Base-by-base conservation (phyloP, 495 filamentous ascomycete species). In the Tuber magnatum region DNA sequence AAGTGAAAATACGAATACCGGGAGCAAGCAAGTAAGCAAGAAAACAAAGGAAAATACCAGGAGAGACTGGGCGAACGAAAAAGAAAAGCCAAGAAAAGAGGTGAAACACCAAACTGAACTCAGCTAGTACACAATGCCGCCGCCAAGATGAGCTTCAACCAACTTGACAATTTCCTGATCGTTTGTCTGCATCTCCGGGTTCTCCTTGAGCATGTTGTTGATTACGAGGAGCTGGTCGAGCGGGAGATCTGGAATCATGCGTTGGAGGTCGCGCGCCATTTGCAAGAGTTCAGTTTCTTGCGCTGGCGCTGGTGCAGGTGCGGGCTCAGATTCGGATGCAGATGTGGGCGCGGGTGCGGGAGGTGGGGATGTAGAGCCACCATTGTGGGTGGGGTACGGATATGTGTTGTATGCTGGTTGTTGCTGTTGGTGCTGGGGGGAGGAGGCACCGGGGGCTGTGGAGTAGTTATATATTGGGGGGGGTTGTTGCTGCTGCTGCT, bases 181-280 rank as follows among this genome's bases (percentile, higher is more conserved):
- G 22, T 81, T 79, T 10, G 77, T 77, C 40, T 82, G 78, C 74
- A 81, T 75, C 20, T 80, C 75, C 24, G 82, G 80, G 71, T 83
- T 83, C 41, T 80, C 79, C 51, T 72, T 70, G 40, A 82, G 74
- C 74, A 81, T 73, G 61, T 80, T 80, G 71, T 83, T 82, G 70
- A 83, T 83, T 32, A 80, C 69, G 70, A 75, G 74, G 22, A 81
- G 76, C 56, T 83, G 81, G 43, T 73, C 70, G 22, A 77, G 72
- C 68, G 73, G 73, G 71, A 83, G 76, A n/a, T 76, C 78, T 20
- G 81, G 81, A 39, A 83, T 71, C 22, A 79, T 77, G 32, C 74
- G 42, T 68, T 81, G 74, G 42, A 83, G 81, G 39, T 82, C 78
- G 38, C 73, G 80, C 32, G 81, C 78, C 81, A 83, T 80, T 68